phyloP scores from a whole-genome alignment of 139 green algal genomes.

The Tetradesmus obliquus region DNA sequence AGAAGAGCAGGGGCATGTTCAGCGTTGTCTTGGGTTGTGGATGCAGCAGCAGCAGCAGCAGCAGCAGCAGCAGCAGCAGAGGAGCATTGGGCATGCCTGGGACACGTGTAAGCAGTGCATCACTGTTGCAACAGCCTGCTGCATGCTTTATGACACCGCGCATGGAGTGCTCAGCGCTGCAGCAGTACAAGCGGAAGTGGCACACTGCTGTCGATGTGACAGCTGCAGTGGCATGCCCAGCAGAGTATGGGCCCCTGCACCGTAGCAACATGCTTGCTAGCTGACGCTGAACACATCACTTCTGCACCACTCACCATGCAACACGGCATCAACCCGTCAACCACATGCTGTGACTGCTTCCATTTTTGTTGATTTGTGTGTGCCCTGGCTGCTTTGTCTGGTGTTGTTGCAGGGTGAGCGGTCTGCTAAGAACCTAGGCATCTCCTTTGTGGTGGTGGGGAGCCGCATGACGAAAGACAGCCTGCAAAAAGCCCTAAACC shows the following conservation, averaged over 20 bases:
- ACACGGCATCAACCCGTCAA: background rate
- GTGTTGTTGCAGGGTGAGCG: conserved; percentile 16
- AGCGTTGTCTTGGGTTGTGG: background rate
- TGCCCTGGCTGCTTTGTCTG: background rate
- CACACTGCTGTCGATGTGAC: too few relatives aligned
- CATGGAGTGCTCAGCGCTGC: too few relatives aligned
- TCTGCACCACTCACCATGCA: background rate
- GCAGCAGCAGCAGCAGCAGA: too few relatives aligned
- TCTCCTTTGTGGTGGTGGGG: conserved; percentile 41
- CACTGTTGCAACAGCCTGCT: too few relatives aligned
- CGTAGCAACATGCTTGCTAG: too few relatives aligned
- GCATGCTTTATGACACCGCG: too few relatives aligned
- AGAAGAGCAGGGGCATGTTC: background rate
- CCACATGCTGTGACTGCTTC: background rate
- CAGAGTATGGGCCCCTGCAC: too few relatives aligned
- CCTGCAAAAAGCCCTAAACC: conserved; percentile 11
- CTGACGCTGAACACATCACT: too few relatives aligned
- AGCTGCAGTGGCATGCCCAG: too few relatives aligned
- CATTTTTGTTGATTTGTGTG: background rate
- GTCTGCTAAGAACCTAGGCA: conserved; percentile 21
- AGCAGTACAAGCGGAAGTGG: too few relatives aligned
- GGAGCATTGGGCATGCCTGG: too few relatives aligned
- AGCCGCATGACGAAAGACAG: conserved; percentile 12
- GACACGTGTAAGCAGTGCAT: too few relatives aligned
- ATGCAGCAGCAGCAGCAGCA: background rate